Percentiles rank a stretch among this genome's conserved stretches.
phyloP scores from a whole-genome alignment of 441 rosid species.

The Aleurites moluccanus region DNA sequence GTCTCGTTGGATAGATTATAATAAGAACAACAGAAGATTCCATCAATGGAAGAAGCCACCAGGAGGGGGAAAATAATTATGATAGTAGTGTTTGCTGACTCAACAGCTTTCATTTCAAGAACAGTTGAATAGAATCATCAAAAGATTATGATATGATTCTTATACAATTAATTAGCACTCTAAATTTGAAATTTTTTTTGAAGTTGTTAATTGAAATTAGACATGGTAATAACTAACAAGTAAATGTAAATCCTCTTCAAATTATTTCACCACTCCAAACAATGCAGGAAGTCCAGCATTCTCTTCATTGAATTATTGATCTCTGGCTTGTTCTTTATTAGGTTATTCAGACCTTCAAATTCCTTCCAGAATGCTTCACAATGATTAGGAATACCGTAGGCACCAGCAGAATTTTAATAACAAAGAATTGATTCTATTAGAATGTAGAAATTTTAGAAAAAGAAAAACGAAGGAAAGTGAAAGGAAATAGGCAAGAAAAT shows the following conservation, averaged over 20 bases:
- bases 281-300: slow-evolving; percentile 72
- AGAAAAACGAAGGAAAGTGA: too few species aligned
- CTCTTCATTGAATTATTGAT: slow-evolving; percentile 62
- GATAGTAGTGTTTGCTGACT: not conserved
- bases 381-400: slow-evolving; percentile 61
- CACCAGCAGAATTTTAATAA: not conserved
- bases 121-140: not conserved
- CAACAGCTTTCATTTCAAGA: not conserved
- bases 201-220: not conserved
- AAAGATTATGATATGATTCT: not conserved
- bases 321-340: slow-evolving; percentile 55
- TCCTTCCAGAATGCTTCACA: slow-evolving; percentile 70
- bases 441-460: too few species aligned
- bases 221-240: slow-evolving; percentile 62
- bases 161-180: too few species aligned
- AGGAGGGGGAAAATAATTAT: not conserved
- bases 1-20: too few species aligned
- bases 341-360: slow-evolving; percentile 42
- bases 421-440: too few species aligned
- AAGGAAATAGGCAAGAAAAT: too few species aligned
- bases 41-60: too few species aligned
- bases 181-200: not conserved
- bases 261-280: slow-evolving; percentile 80
- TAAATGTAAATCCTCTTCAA: slow-evolving; percentile 69
- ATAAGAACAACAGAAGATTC: too few species aligned